Conservation (phyloP, 1,284 basidiomycete species). For the Butyriboletus appendiculatus region DNA sequence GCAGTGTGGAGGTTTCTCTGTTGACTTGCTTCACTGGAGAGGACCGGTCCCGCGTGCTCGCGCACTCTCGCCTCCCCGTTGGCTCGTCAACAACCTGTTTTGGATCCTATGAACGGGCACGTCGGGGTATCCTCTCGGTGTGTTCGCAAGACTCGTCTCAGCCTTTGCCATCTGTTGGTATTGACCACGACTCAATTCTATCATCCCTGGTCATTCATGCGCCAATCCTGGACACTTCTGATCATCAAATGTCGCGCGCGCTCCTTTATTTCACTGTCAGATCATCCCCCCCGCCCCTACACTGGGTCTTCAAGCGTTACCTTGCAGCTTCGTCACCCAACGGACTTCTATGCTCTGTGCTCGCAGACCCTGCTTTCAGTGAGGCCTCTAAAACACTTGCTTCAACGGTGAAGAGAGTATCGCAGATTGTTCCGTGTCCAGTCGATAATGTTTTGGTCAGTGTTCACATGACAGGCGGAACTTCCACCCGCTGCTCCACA, state of each 20-base stretch:
- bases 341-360: slow-evolving; percentile 20
- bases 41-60: slow-evolving; percentile 48
- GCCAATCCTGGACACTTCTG: slow-evolving; percentile 29
- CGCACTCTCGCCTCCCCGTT: slow-evolving; percentile 52
- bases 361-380: slow-evolving; percentile 20
- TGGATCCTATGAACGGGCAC: slow-evolving; percentile 29
- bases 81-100: slow-evolving; percentile 11
- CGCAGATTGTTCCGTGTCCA: slow-evolving; percentile 4
- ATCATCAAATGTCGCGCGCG: slow-evolving; percentile 24
- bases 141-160: not conserved
- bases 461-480: slow-evolving; percentile 20
- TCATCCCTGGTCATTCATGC: slow-evolving; percentile 43
- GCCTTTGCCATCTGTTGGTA: slow-evolving; percentile 32
- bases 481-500: slow-evolving; percentile 12
- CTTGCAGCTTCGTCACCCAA: slow-evolving; percentile 20
- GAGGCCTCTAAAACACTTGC: slow-evolving; percentile 15
- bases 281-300: slow-evolving; percentile 37
- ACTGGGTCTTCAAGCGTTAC: slow-evolving; percentile 40
- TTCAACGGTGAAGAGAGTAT: slow-evolving; percentile 13
- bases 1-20: slow-evolving; percentile 86
- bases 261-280: slow-evolving; percentile 46
- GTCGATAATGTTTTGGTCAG: slow-evolving; percentile 30
- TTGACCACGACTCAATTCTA: slow-evolving; percentile 52
- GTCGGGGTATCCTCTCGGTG: slow-evolving; percentile 24
- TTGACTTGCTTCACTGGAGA: slow-evolving; percentile 40